Conservation (phyloP, 208 protist genomes). For the Trypanosoma lewisi region DNA sequence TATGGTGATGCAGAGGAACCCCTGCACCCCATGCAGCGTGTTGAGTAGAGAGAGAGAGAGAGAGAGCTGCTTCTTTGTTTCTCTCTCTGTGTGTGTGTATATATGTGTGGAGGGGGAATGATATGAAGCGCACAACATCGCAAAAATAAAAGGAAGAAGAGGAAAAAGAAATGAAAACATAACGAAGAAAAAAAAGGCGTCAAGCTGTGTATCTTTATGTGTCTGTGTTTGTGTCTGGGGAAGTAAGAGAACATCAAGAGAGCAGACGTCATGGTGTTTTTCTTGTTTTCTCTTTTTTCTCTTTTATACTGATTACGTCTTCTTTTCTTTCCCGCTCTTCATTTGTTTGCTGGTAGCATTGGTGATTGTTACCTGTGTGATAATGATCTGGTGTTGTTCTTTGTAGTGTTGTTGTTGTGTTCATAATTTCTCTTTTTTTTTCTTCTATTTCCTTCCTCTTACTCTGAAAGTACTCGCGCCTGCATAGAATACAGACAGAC, state of each 20-base stretch:
- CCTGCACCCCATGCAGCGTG: slow-evolving; percentile 15
- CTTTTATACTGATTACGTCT: neutral
- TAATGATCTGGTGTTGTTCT: too few relatives aligned
- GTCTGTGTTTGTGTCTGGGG: neutral
- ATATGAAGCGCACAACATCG: neutral
- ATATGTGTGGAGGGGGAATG: slow-evolving; percentile 6
- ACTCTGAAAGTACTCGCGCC: neutral
- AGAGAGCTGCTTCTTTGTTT: neutral
- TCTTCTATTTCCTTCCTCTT: slow-evolving; percentile 19
- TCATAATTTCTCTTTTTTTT: slow-evolving; percentile 17
- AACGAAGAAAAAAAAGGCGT: neutral
- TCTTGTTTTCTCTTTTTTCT: slow-evolving; percentile 17
- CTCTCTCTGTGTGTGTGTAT: neutral
- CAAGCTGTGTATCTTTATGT: neutral
- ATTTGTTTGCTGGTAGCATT: neutral
- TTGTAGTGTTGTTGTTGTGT: neutral
- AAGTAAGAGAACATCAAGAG: slow-evolving; percentile 13
- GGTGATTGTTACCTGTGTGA: too few relatives aligned
- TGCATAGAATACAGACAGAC: slow-evolving; percentile 7
- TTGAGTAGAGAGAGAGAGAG: slow-evolving; percentile 20
- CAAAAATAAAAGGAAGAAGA: slow-evolving; percentile 14
- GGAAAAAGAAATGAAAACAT: slow-evolving; percentile 11
- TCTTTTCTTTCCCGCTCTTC: neutral
- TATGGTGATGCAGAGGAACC: slow-evolving; percentile 4
- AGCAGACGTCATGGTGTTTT: slow-evolving; percentile 10